phyloP scores from a whole-genome alignment of 108 stramenopile species.

The Stephanodiscus triporus region DNA sequence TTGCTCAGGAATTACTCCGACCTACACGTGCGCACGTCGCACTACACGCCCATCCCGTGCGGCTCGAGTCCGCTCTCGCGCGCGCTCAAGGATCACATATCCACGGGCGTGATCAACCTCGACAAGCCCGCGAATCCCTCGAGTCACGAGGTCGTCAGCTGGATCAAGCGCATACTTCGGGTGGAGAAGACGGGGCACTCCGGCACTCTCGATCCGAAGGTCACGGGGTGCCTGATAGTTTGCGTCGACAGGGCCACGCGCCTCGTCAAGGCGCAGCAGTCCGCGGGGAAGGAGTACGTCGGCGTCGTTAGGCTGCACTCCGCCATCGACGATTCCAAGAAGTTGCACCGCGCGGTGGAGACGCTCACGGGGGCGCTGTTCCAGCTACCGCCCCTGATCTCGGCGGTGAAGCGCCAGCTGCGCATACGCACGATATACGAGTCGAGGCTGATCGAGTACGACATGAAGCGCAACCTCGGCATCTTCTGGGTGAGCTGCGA shows the following conservation, averaged over 20 bases:
- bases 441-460: conserved; percentile 95
- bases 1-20: conserved; percentile 97
- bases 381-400: conserved; percentile 99
- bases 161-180: conserved; percentile 99
- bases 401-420: conserved; percentile 99
- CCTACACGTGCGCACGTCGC: conserved; percentile 96
- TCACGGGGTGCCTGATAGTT: conserved; percentile 99
- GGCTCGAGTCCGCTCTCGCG: conserved; percentile 97
- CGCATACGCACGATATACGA: conserved; percentile 99
- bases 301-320: conserved; percentile 97
- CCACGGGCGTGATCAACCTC: conserved; percentile 98
- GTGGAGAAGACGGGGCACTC: conserved; percentile 99
- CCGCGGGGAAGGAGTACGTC: conserved; percentile 99
- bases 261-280: conserved; percentile 98
- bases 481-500: conserved; percentile 96
- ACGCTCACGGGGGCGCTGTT: conserved; percentile 98
- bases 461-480: conserved; percentile 94
- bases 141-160: conserved; percentile 99
- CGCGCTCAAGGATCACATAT: conserved; percentile 88
- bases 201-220: conserved; percentile 99
- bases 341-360: conserved; percentile 92
- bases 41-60: conserved; percentile 98
- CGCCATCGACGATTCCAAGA: conserved; percentile 83
- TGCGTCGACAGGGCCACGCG: conserved; percentile 99
- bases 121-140: conserved; percentile 99